Evolutionary conservation across 116 monocot species (phyloP).

Genomic region (Phalaenopsis hybrid): DNA sequence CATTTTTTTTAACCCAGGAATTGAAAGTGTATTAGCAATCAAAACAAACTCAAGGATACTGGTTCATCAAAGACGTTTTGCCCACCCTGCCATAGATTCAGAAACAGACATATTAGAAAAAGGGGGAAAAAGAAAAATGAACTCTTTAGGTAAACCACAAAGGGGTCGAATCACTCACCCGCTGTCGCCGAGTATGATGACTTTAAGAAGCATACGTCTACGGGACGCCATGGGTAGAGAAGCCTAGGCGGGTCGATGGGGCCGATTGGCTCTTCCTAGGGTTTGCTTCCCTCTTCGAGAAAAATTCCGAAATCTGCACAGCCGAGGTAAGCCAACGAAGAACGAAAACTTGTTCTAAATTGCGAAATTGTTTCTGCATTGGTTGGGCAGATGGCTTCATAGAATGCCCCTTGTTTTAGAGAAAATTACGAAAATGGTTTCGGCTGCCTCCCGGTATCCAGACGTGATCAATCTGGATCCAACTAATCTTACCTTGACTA

Average conservation of each 20-base stretch:
- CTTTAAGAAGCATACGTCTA: conserved; percentile 87
- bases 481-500: too few species aligned
- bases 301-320: neutral
- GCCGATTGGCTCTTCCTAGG: neutral
- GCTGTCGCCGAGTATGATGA: conserved; percentile 99
- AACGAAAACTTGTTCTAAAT: neutral
- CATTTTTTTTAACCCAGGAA: neutral
- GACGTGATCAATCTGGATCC: too few species aligned
- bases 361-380: neutral
- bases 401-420: neutral
- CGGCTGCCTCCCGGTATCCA: neutral
- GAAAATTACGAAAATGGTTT: neutral
- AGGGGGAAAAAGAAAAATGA: neutral
- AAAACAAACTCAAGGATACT: conserved; percentile 32
- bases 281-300: neutral
- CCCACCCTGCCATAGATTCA: conserved; percentile 36
- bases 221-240: conserved; percentile 66
- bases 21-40: neutral
- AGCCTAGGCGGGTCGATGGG: conserved; percentile 7
- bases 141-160: neutral
- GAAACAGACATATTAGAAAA: conserved; percentile 9
- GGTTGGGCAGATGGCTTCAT: neutral
- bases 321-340: neutral
- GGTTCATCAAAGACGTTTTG: conserved; percentile 71
- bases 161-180: conserved; percentile 38